Evolutionary conservation across 805 yeast species (phyloP).

Genomic region (Candida ficus): DNA sequence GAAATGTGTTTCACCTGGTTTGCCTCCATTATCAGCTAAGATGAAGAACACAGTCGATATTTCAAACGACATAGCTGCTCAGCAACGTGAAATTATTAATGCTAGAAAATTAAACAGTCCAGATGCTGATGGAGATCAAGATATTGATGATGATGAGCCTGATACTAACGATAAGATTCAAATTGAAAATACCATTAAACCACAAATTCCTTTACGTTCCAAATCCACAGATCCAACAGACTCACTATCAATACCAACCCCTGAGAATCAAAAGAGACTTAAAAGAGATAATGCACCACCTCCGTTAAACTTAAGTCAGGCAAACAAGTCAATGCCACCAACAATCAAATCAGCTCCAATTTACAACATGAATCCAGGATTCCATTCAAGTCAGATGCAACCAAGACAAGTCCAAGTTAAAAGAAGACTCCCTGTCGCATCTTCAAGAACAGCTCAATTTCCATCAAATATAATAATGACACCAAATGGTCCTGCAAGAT

Average conservation of each 20-base stretch:
- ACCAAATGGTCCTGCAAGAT: constrained; percentile 6
- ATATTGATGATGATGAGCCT: constrained; percentile 5
- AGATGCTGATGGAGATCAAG: no score
- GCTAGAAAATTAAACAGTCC: constrained; percentile 14
- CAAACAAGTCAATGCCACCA: constrained; percentile 18
- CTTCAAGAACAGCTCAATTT: constrained; percentile 1
- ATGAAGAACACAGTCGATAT: constrained; percentile 24
- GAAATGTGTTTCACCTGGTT: constrained; percentile 26
- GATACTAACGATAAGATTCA: background rate
- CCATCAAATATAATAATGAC: constrained; percentile 6
- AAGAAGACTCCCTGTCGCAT: constrained; percentile 2
- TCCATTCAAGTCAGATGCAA: constrained; percentile 13
- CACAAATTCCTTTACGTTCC: no score
- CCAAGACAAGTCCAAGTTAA: constrained; percentile 12
- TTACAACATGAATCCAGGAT: constrained; percentile 13
- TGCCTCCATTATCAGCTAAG: constrained; percentile 24
- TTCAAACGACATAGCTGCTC: constrained; percentile 23
- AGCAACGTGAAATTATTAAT: constrained; percentile 25
- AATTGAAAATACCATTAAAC: no score
- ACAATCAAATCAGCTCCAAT: constrained; percentile 30
- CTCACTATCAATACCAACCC: constrained; percentile 22
- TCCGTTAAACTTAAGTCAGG: constrained; percentile 22
- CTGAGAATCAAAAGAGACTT: constrained; percentile 18
- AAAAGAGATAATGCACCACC: constrained; percentile 27
- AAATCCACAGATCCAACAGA: no score